Conservation (phyloP, 2,329 filamentous ascomycete species). For the Nothophaeocryptopus gaeumannii region DNA sequence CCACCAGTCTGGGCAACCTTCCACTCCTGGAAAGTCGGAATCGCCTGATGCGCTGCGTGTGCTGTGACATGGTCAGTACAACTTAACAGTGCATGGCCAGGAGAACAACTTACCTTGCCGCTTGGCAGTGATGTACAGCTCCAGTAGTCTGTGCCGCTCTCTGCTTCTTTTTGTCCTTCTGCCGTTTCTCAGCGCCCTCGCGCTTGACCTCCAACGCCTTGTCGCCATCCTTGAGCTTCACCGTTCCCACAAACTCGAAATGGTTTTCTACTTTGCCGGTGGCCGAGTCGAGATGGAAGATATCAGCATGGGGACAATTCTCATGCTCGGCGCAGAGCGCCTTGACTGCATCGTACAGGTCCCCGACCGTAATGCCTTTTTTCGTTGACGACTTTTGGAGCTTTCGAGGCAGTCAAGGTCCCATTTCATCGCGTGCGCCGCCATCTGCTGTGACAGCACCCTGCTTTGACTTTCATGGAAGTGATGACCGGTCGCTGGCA, state of each 20-base stretch:
- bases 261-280: constrained; percentile 5
- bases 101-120: too few relatives aligned
- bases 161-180: neutral
- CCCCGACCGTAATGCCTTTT: constrained; percentile 5
- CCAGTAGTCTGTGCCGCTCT: neutral
- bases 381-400: neutral
- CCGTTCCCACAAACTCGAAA: neutral
- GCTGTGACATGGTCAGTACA: too few relatives aligned
- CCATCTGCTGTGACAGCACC: neutral
- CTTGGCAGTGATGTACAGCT: too few relatives aligned
- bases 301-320: constrained; percentile 4
- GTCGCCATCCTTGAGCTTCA: constrained; percentile 6
- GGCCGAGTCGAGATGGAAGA: constrained; percentile 4
- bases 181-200: neutral
- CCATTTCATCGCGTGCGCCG: too few relatives aligned
- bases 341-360: constrained; percentile 6
- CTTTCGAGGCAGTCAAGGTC: too few relatives aligned
- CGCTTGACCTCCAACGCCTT: neutral
- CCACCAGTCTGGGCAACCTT: too few relatives aligned
- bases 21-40: too few relatives aligned
- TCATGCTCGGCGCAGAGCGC: constrained; percentile 2
- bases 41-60: too few relatives aligned
- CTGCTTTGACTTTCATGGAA: neutral
- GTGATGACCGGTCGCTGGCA: constrained; percentile 7
- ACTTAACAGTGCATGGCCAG: too few relatives aligned